Evolutionary conservation across 2,329 filamentous ascomycete genomes (phyloP).

Genomic region (Colletotrichum musicola): DNA sequence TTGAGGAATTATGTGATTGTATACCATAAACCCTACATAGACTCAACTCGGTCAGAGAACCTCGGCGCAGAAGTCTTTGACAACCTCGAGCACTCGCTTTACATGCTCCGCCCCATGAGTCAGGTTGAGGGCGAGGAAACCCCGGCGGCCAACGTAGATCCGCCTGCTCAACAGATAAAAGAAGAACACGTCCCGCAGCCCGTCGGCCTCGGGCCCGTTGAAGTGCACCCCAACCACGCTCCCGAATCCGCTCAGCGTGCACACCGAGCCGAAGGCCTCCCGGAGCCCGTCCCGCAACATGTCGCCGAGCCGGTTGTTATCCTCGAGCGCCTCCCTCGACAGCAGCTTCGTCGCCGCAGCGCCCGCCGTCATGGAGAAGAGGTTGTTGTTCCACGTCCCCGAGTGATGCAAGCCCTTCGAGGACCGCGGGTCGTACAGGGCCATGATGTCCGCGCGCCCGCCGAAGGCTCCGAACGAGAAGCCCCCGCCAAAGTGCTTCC

Average conservation of each 20-base stretch:
- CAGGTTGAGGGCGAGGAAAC: constrained; percentile 35
- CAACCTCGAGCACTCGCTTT: not conserved
- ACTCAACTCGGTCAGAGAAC: constrained; percentile 1
- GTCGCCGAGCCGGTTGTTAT: constrained; percentile 24
- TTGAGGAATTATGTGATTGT: too few relatives aligned
- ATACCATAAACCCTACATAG: not conserved
- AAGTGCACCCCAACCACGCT: constrained; percentile 36
- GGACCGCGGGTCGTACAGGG: constrained; percentile 64
- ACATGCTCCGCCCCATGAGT: constrained; percentile 36
- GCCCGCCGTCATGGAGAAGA: constrained; percentile 40
- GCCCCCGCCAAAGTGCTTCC: constrained; percentile 77
- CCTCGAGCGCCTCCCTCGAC: constrained; percentile 27
- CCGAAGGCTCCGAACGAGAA: constrained; percentile 77
- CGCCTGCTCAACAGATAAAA: constrained; percentile 32
- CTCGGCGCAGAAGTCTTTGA: constrained; percentile 19
- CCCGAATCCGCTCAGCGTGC: constrained; percentile 31
- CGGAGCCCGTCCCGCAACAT: constrained; percentile 21
- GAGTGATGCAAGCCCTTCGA: constrained; percentile 37
- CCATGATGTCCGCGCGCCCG: constrained; percentile 70
- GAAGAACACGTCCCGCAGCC: constrained; percentile 33
- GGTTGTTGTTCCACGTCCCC: constrained; percentile 40
- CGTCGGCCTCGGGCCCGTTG: constrained; percentile 8
- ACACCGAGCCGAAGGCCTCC: constrained; percentile 18
- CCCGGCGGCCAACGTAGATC: constrained; percentile 36
- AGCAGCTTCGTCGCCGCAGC: constrained; percentile 35